A percentile compares a stretch with the other conserved stretches of the same genome.
phyloP scores from a whole-genome alignment of 1,284 basidiomycete genomes.

The Entoloma clypeatum region DNA sequence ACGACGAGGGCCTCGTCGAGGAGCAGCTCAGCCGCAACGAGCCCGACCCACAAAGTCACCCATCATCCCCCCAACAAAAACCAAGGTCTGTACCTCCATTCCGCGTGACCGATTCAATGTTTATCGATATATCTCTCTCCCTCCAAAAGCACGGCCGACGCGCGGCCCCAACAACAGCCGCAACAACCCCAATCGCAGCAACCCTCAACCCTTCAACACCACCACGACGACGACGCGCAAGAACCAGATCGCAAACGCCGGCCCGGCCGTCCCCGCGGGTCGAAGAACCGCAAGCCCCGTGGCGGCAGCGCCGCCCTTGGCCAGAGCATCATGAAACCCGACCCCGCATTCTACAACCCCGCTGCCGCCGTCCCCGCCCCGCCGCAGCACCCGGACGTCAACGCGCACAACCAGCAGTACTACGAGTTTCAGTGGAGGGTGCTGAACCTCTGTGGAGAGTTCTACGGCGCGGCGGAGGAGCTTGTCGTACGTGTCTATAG shows the following conservation, averaged over 20 bases:
- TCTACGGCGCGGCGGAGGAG: slow-evolving; percentile 80
- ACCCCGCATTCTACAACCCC: slow-evolving; percentile 22
- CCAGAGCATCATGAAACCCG: slow-evolving; percentile 18
- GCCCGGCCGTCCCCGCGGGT: slow-evolving; percentile 71
- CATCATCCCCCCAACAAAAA: slow-evolving; percentile 29
- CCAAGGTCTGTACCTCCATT: slow-evolving; percentile 25
- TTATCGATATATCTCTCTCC: slow-evolving; percentile 12
- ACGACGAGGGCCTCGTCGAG: slow-evolving; percentile 66
- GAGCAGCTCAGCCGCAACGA: slow-evolving; percentile 52
- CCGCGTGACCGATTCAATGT: slow-evolving; percentile 2
- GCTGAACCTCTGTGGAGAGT: slow-evolving; percentile 74
- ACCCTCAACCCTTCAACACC: too few species aligned
- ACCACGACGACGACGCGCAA: slow-evolving; percentile 16
- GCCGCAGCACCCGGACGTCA: slow-evolving; percentile 48
- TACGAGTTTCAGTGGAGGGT: slow-evolving; percentile 84
- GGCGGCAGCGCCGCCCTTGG: slow-evolving; percentile 17
- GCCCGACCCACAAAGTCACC: slow-evolving; percentile 29
- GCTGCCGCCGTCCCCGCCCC: slow-evolving; percentile 29
- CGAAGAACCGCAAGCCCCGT: slow-evolving; percentile 59
- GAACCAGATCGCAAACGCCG: slow-evolving; percentile 52
- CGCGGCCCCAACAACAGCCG: slow-evolving; percentile 13
- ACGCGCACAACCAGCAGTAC: slow-evolving; percentile 68
- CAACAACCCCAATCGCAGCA: slow-evolving; percentile 15
- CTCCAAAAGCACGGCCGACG: slow-evolving; percentile 20
- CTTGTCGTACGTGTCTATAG: slow-evolving; percentile 56